Base-by-base conservation (phyloP, 1,139 yeast species). In the Pichia sp. region DNA sequence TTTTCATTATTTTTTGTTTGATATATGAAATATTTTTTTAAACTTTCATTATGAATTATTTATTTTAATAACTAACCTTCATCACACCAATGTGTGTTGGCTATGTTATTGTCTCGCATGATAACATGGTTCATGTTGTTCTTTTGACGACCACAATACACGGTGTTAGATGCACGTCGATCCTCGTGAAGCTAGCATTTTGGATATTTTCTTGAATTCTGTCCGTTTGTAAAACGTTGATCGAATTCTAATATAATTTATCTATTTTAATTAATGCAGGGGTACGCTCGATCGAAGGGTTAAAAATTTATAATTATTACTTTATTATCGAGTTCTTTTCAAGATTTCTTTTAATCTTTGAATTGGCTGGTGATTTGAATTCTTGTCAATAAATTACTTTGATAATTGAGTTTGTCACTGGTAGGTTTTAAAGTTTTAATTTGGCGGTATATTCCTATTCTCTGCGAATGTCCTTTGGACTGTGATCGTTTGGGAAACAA, bases 361-460 rank as follows among this genome's bases (percentile, higher is more conserved):
- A 5, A 9, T 6, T 10, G 54, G 55, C 54, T 54, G 62, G 61
- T 80, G 74, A 65, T 78, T 82, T 79, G 89, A 82, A 80, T 76
- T 82, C 86, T 73, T 73, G 59, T 52, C 26, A 25, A 20, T 26
- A 25, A 22, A n/a, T 28, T 24, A 32, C 6, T 34, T 33, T 26
- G 39, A 35, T 35, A 39, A 47, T 47, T 22, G 50, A 47, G 50
- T 47, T 47, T 37, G 46, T 37, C 29, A 30, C 28, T 39, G 50
- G 47, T 44, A 43, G 47, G 48, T 38, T 35, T 38, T 36, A 53
- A 51, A 33, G 36, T 33, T 46, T 37, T 35, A 60, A 58, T 69
- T 75, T 64, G 71, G 87, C 90, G 77, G 84, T 87, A 84, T 84
- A 84, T 84, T 84, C 94, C 94, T 83, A 82, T 72, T 81, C 92